These are phyloP conservation scores for Fraxinus albicans DNA, from an alignment of 305 asterid species.

Conservation along the genomic window DNA sequence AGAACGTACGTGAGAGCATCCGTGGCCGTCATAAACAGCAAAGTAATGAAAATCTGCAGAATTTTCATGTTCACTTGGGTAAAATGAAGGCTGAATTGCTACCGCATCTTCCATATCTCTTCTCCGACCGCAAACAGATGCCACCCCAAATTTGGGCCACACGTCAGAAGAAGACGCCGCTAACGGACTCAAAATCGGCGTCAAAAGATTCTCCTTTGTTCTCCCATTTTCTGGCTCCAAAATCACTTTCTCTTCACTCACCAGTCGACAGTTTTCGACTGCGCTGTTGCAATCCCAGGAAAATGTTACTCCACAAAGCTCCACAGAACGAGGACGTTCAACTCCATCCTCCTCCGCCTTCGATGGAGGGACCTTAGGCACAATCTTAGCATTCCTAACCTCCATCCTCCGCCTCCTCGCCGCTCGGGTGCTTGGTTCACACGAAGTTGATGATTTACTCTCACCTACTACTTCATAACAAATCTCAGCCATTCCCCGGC, in stretches of 20 bases:
- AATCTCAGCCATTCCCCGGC: conserved; percentile 55
- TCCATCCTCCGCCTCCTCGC: conserved; percentile 60
- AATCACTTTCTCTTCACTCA: background rate
- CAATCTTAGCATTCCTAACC: conserved; percentile 35
- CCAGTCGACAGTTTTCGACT: conserved; percentile 20
- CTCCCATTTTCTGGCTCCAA: conserved; percentile 3
- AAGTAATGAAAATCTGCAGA: conserved; percentile 43
- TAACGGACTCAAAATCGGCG: conserved; percentile 14
- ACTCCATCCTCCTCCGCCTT: conserved; percentile 3
- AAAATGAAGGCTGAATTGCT: conserved; percentile 57
- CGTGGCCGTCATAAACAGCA: conserved; percentile 80
- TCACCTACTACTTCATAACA: conserved; percentile 44
- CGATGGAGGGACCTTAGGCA: conserved; percentile 6
- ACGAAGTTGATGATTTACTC: conserved; percentile 33
- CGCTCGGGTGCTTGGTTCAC: conserved; percentile 34
- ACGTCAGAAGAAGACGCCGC: background rate
- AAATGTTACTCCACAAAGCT: conserved; percentile 3
- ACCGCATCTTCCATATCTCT: conserved; percentile 81
- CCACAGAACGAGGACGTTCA: conserved; percentile 41
- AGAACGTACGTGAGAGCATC: conserved; percentile 73
- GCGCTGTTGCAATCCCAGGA: conserved; percentile 28
- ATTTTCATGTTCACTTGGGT: conserved; percentile 17
- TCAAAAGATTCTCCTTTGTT: background rate
- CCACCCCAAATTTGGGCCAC: conserved; percentile 47
- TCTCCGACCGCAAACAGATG: conserved; percentile 73